These are phyloP conservation scores for Periconia digitata DNA, from an alignment of 2,329 filamentous ascomycete genomes.

Conservation along the genomic window DNA sequence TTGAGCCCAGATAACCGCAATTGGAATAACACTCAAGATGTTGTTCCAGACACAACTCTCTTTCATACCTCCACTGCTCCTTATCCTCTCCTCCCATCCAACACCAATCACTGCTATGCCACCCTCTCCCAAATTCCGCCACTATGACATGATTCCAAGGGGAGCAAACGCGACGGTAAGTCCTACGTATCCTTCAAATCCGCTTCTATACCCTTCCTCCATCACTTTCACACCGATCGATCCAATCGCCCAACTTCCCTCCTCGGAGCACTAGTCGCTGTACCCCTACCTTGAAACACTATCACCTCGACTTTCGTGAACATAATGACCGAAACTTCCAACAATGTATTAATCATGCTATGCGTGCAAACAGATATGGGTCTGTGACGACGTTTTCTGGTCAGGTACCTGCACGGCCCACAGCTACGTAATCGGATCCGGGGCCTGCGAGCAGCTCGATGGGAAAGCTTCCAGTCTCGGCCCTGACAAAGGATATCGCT, in stretches of 20 bases:
- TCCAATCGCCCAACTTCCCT: neutral
- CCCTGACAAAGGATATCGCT: slow-evolving; percentile 24
- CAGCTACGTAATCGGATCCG: slow-evolving; percentile 14
- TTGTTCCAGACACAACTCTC: neutral
- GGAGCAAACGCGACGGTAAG: too few species aligned
- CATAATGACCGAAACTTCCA: neutral
- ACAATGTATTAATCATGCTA: too few species aligned
- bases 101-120: neutral
- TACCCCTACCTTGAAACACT: neutral
- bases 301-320: neutral
- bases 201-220: too few species aligned
- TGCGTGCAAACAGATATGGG: slow-evolving; percentile 24
- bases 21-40: neutral
- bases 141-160: too few species aligned
- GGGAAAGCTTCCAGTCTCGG: slow-evolving; percentile 20
- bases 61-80: neutral
- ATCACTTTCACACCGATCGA: too few species aligned
- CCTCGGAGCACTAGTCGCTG: too few species aligned
- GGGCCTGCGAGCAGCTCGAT: slow-evolving; percentile 20
- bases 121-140: too few species aligned
- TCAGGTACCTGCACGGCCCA: slow-evolving; percentile 19
- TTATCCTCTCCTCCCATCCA: too few species aligned
- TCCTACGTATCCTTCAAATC: too few species aligned
- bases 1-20: neutral
- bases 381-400: slow-evolving; percentile 28